These are phyloP conservation scores for Ephemerocybe angulata DNA, from an alignment of 768 basidiomycete species.

Conservation along the genomic window DNA sequence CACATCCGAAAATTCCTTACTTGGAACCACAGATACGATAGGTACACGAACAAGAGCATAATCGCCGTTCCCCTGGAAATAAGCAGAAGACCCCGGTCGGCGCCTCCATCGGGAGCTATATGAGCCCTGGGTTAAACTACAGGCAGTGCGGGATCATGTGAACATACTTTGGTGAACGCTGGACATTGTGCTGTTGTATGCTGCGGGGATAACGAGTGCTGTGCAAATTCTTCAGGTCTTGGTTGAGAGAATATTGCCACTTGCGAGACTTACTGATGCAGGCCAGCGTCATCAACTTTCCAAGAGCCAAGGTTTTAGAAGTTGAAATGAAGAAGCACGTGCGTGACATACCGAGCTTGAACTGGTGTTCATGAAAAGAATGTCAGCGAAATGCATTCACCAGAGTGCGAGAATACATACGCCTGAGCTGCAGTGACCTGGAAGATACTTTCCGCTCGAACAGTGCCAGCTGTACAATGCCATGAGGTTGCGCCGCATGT, in stretches of 20 bases:
- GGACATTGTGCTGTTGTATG: constrained; percentile 56
- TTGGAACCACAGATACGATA: constrained; percentile 74
- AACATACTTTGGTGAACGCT: constrained; percentile 4
- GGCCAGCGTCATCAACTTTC: constrained; percentile 76
- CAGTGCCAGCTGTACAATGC: constrained; percentile 52
- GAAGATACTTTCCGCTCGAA: constrained; percentile 66
- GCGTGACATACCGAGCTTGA: constrained; percentile 42
- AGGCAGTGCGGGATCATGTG: not conserved
- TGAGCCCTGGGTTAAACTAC: not conserved
- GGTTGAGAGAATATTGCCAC: not conserved
- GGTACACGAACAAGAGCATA: constrained; percentile 69
- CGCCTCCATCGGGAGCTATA: not conserved
- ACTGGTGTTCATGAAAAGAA: constrained; percentile 22
- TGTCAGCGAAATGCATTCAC: not conserved
- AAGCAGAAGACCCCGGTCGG: constrained; percentile 52
- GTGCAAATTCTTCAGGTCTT: constrained; percentile 4
- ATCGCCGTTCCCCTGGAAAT: constrained; percentile 83
- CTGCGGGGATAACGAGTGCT: constrained; percentile 89
- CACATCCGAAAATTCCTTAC: constrained; percentile 30
- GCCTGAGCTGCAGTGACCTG: constrained; percentile 85
- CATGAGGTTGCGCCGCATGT: not conserved
- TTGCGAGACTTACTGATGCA: constrained; percentile 63
- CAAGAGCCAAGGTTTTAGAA: not conserved
- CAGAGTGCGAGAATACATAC: constrained; percentile 38
- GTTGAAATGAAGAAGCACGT: not conserved